Evolutionary conservation across 1,284 basidiomycete species (phyloP).

Genomic region (Pterulicium gracile): DNA sequence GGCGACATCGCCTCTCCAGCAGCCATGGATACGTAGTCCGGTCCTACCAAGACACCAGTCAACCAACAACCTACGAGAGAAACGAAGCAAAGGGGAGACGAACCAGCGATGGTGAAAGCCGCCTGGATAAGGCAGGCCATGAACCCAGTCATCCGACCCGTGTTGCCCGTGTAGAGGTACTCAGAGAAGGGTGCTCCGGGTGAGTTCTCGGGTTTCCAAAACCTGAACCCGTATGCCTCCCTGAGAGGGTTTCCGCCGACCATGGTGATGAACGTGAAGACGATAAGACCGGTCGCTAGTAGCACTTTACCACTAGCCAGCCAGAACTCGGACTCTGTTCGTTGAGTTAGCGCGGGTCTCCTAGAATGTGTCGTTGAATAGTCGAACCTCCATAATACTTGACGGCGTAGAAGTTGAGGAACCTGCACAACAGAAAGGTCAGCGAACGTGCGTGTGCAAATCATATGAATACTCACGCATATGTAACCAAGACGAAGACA

Average conservation of each 20-base stretch:
- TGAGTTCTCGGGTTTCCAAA: constrained; percentile 37
- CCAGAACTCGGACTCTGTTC: constrained; percentile 49
- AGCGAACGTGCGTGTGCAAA: constrained; percentile 1
- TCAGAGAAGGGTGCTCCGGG: constrained; percentile 35
- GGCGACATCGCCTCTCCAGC: constrained; percentile 35
- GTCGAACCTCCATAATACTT: constrained; percentile 36
- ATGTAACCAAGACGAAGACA: constrained; percentile 24
- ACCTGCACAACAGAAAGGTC: constrained; percentile 14
- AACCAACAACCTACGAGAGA: not conserved
- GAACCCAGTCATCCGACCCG: constrained; percentile 35
- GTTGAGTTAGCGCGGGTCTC: not conserved
- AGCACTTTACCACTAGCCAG: constrained; percentile 41
- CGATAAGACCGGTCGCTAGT: constrained; percentile 45
- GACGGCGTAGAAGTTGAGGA: constrained; percentile 34
- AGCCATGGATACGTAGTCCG: constrained; percentile 38
- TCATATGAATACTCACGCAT: constrained; percentile 21
- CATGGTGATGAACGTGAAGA: constrained; percentile 51
- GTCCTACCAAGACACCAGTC: constrained; percentile 17
- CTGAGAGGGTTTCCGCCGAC: constrained; percentile 58
- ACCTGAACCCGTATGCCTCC: constrained; percentile 48
- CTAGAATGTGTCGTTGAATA: not conserved
- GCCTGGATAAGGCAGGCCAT: constrained; percentile 36
- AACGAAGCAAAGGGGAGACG: not conserved
- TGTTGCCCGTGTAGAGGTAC: constrained; percentile 27
- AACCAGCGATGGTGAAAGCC: constrained; percentile 33